Percentiles rank a stretch among this genome's conserved stretches.
These are phyloP conservation scores for Ramularia endophylla DNA, from an alignment of 2,329 filamentous ascomycete genomes.

Conservation along the genomic window DNA sequence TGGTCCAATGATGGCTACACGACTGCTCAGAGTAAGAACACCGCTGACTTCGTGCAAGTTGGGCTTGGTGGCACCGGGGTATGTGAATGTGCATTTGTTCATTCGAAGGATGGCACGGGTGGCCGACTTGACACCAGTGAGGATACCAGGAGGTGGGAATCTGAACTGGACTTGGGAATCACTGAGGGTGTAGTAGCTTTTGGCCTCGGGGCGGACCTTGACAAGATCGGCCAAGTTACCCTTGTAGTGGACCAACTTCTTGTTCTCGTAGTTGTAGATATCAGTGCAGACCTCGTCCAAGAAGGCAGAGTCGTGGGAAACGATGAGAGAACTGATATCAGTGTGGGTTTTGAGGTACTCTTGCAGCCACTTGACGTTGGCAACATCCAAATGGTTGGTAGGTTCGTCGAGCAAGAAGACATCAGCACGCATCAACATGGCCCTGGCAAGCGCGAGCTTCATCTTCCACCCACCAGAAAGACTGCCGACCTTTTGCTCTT, in stretches of 20 bases:
- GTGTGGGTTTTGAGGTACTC: constrained; percentile 93
- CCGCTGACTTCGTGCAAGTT: constrained; percentile 86
- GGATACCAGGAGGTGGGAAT: constrained; percentile 90
- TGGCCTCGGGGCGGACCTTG: constrained; percentile 82
- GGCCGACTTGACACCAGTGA: constrained; percentile 90
- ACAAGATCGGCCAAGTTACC: constrained; percentile 82
- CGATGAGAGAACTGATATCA: constrained; percentile 94
- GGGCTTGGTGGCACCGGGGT: constrained; percentile 81
- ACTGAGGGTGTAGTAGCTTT: constrained; percentile 96
- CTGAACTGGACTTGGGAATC: constrained; percentile 90
- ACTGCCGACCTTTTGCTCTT: constrained; percentile 85
- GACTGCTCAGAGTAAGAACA: constrained; percentile 79
- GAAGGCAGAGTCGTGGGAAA: constrained; percentile 97
- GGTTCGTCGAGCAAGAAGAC: constrained; percentile 96
- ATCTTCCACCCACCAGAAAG: constrained; percentile 99
- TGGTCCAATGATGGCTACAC: constrained; percentile 94
- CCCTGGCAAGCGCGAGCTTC: constrained; percentile 93
- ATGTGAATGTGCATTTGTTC: constrained; percentile 86
- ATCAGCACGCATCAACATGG: constrained; percentile 96
- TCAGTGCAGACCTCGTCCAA: constrained; percentile 96
- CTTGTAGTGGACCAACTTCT: constrained; percentile 86
- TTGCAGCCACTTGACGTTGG: constrained; percentile 93
- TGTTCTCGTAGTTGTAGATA: constrained; percentile 98
- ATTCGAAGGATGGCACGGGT: constrained; percentile 94
- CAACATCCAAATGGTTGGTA: constrained; percentile 96